Conservation (phyloP, 495 filamentous ascomycete species). For the Penicillium argentinense region DNA sequence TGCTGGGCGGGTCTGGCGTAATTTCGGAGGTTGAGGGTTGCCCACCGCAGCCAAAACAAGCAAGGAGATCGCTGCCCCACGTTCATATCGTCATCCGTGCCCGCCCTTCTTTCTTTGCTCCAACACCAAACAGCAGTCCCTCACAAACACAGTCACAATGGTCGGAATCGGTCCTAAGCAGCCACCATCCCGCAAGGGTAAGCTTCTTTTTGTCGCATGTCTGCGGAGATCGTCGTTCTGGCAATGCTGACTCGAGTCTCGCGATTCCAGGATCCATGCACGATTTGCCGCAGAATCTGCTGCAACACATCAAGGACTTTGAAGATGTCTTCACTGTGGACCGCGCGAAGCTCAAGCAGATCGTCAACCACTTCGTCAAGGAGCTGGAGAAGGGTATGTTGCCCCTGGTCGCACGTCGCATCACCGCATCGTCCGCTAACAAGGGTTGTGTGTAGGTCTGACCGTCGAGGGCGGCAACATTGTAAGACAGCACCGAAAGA, state of each 20-base stretch:
- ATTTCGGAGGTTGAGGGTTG: not conserved
- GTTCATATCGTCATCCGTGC: conserved; percentile 27
- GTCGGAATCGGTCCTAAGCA: conserved; percentile 71
- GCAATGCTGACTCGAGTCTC: not conserved
- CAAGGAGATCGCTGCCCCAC: conserved; percentile 27
- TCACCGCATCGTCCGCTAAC: conserved; percentile 4
- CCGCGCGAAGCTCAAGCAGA: conserved; percentile 76
- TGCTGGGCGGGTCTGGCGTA: too few relatives aligned
- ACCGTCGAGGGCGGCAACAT: conserved; percentile 88
- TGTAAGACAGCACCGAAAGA: too few relatives aligned
- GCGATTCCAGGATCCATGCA: conserved; percentile 65
- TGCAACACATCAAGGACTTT: conserved; percentile 78
- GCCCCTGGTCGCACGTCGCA: not conserved
- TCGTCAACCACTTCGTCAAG: conserved; percentile 82
- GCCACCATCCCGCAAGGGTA: conserved; percentile 75
- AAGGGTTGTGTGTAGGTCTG: conserved; percentile 56
- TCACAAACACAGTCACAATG: conserved; percentile 53
- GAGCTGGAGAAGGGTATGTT: conserved; percentile 82
- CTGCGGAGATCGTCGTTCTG: conserved; percentile 17
- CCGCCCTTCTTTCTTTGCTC: conserved; percentile 6
- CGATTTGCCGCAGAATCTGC: conserved; percentile 81
- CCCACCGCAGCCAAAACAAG: conserved; percentile 30
- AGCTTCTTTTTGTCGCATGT: conserved; percentile 31
- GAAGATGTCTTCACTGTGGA: conserved; percentile 86
- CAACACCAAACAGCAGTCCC: conserved; percentile 1